Evolutionary conservation across 2,329 filamentous ascomycete genomes (phyloP), one percentile per base, ranked within the genome.

Genomic region (Thelonectria blattea): DNA sequence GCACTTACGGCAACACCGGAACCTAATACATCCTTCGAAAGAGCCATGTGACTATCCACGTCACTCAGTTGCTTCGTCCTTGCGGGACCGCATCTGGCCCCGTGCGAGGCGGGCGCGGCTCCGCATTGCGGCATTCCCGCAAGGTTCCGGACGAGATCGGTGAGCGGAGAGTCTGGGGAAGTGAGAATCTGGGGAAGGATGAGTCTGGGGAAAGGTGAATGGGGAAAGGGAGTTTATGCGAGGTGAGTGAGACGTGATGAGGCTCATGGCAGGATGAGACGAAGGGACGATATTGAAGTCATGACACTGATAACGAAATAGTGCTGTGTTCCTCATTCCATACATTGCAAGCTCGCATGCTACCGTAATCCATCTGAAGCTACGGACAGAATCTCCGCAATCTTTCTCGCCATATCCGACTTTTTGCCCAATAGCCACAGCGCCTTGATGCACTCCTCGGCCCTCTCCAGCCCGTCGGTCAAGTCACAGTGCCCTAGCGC

Each of bases 351-450:
- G 20, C 3, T 24, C 3, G 7, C 17, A 17, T 24, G 50, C 24
- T 50, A 47, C 20, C 27, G 54, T 18, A 60, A 9, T n/a, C 58
- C 52, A 43, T 60, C 52, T n/a, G 58, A 42, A 20, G 59, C 52
- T 7, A 52, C 42, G 9, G 57, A 61, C 22, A 71, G 54, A 2
- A 63, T 62, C 34, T 72, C 65, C 7, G 70, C 70, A 7, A 65
- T 63, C 22, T 60, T 68, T 56, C 68, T 67, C 15, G 71, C 69
- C 70, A 73, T 84, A 63, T 85, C 83, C 3, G 82, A 85, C 68
- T 85, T 86, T 58, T 80, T 79, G 1, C 83, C 83, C 14, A 86
- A 69, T 51, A 81, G 79, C 78, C 82, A 83, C 43, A 86, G 67
- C 2, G 81, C 84, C 64, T 78, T 78, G 15, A 85, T 77, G 64